These are phyloP conservation scores for Primulina tabacum DNA, from an alignment of 257 asterid genomes.

Conservation along the genomic window DNA sequence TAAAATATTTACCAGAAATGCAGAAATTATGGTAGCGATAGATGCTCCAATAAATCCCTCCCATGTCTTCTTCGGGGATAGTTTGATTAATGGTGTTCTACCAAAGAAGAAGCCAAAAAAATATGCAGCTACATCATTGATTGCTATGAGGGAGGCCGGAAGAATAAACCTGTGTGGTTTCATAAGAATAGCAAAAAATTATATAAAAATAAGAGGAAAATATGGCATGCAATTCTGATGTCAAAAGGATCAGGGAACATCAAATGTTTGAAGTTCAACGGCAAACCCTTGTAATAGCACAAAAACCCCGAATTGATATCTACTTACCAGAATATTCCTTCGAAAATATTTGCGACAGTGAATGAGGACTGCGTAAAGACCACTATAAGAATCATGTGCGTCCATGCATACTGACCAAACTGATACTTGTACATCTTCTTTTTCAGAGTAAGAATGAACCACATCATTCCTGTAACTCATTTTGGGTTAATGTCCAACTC, in stretches of 20 bases:
- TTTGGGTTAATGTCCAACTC: not conserved
- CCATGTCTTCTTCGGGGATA: slow-evolving; percentile 76
- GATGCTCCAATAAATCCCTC: slow-evolving; percentile 77
- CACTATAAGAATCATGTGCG: slow-evolving; percentile 68
- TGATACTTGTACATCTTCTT: slow-evolving; percentile 70
- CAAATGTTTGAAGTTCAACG: not conserved
- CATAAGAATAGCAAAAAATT: not conserved
- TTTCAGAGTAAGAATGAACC: slow-evolving; percentile 67
- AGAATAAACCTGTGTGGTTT: slow-evolving; percentile 48
- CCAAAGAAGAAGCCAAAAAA: slow-evolving; percentile 68
- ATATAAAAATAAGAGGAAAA: not conserved
- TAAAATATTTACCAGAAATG: slow-evolving; percentile 44
- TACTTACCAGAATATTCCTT: slow-evolving; percentile 67
- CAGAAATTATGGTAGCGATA: slow-evolving; percentile 53
- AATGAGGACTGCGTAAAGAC: slow-evolving; percentile 69
- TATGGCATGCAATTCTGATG: not conserved
- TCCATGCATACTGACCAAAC: slow-evolving; percentile 70
- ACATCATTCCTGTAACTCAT: slow-evolving; percentile 45
- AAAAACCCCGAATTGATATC: not conserved
- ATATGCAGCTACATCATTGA: slow-evolving; percentile 64
- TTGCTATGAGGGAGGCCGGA: slow-evolving; percentile 62
- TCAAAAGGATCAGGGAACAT: not conserved
- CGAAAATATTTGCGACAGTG: slow-evolving; percentile 66
- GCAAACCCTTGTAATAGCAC: not conserved
- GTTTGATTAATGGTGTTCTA: slow-evolving; percentile 60